These are phyloP conservation scores for Linanthus parryae DNA, from an alignment of 148 eudicot genomes.

Conservation along the genomic window DNA sequence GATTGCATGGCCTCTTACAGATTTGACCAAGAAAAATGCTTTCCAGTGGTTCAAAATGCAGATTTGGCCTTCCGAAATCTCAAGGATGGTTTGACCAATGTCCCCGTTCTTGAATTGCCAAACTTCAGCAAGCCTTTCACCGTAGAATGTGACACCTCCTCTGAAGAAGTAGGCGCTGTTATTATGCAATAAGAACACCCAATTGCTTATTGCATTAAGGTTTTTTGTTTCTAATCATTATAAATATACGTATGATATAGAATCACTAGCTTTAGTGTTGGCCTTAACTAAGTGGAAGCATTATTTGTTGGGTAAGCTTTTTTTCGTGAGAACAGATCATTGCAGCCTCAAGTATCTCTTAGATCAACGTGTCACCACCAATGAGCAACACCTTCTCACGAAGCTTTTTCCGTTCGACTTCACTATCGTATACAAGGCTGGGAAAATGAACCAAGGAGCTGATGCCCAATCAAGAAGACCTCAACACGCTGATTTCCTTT, in stretches of 20 bases:
- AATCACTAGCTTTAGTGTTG: no score
- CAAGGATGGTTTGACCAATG: neutral
- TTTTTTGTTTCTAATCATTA: no score
- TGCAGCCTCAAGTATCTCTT: no score
- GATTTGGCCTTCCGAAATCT: neutral
- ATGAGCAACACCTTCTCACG: no score
- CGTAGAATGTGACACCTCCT: neutral
- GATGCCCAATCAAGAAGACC: neutral
- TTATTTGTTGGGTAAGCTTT: neutral
- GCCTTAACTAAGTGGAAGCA: neutral
- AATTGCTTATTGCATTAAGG: neutral
- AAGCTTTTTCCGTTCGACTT: no score
- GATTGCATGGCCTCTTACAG: neutral
- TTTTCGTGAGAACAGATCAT: neutral
- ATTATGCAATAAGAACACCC: neutral
- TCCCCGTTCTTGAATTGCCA: neutral
- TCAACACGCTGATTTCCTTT: neutral
- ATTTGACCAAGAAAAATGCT: no score
- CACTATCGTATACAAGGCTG: neutral
- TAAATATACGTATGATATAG: neutral
- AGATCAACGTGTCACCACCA: no score
- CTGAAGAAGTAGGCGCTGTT: neutral
- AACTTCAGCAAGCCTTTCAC: neutral
- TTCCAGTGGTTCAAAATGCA: neutral
- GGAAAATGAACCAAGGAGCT: neutral